phyloP scores from a whole-genome alignment of 2,329 filamentous ascomycete genomes.

The Trematosphaeria pertusa region DNA sequence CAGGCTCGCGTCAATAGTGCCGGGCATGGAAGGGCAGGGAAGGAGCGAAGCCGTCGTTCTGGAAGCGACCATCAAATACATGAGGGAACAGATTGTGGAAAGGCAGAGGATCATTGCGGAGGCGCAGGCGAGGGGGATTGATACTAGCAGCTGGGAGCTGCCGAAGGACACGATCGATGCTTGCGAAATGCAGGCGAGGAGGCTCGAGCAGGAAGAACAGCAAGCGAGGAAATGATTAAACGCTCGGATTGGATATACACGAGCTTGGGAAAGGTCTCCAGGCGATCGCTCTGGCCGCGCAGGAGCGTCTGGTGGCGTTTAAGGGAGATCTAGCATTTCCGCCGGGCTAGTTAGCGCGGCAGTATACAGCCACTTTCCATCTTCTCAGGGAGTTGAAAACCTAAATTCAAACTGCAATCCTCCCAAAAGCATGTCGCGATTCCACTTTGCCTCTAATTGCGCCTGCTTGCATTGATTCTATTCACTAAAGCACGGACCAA shows the following conservation, averaged over 20 bases:
- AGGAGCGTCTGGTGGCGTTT: too few species aligned
- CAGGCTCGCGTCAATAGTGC: slow-evolving; percentile 78
- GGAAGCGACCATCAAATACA: slow-evolving; percentile 57
- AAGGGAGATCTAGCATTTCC: too few species aligned
- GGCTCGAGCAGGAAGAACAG: slow-evolving; percentile 28
- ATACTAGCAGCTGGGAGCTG: slow-evolving; percentile 41
- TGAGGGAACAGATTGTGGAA: slow-evolving; percentile 50
- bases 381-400: too few species aligned
- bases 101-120: slow-evolving; percentile 45
- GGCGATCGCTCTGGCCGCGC: too few species aligned
- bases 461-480: too few species aligned
- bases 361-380: too few species aligned
- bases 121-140: slow-evolving; percentile 44
- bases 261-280: too few species aligned
- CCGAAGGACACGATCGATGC: slow-evolving; percentile 37
- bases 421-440: too few species aligned
- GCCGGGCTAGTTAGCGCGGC: too few species aligned
- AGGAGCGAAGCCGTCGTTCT: slow-evolving; percentile 87
- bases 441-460: too few species aligned
- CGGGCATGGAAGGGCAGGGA: slow-evolving; percentile 81
- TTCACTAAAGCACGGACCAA: slow-evolving; percentile 23
- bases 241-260: too few species aligned
- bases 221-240: slow-evolving; percentile 20
- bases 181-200: slow-evolving; percentile 33
- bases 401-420: too few species aligned